Conservation (phyloP, 148 eudicot species). For the Spergularia marina region DNA sequence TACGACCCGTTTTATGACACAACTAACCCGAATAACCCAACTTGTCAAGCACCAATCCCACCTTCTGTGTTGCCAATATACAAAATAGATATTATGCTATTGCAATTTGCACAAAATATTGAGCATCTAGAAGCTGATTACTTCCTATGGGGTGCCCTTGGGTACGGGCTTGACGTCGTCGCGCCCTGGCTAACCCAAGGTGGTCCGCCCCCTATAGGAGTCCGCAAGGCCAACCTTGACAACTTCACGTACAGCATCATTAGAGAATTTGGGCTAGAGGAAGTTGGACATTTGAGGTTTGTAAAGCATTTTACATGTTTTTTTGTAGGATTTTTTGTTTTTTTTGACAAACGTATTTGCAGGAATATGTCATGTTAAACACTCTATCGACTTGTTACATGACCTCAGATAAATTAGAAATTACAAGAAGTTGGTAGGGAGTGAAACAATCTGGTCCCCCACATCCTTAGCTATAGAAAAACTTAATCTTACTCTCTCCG, state of each 20-base stretch:
- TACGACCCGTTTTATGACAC: constrained; percentile 22
- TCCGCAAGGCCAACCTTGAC: constrained; percentile 66
- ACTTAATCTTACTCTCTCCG: no score
- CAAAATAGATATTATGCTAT: constrained; percentile 35
- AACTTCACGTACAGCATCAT: constrained; percentile 31
- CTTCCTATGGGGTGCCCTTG: constrained; percentile 61
- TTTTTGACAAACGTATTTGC: no score
- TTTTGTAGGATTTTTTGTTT: no score
- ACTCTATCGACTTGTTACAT: no score
- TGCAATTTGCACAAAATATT: constrained; percentile 66
- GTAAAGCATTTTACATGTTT: background rate
- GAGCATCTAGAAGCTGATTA: constrained; percentile 68
- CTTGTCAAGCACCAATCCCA: constrained; percentile 36
- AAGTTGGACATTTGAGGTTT: constrained; percentile 84
- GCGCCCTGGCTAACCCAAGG: constrained; percentile 55
- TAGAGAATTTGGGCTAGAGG: constrained; percentile 57
- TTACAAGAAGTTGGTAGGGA: no score
- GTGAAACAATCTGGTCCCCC: no score
- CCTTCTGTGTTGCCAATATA: constrained; percentile 34
- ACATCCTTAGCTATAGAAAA: no score
- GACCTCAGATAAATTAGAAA: no score
- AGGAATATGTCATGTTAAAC: background rate
- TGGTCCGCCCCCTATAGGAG: constrained; percentile 82
- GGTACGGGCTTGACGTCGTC: constrained; percentile 58
- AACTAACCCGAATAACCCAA: constrained; percentile 12